phyloP scores from a whole-genome alignment of 108 stramenopile genomes.

The Fragilaria radians region DNA sequence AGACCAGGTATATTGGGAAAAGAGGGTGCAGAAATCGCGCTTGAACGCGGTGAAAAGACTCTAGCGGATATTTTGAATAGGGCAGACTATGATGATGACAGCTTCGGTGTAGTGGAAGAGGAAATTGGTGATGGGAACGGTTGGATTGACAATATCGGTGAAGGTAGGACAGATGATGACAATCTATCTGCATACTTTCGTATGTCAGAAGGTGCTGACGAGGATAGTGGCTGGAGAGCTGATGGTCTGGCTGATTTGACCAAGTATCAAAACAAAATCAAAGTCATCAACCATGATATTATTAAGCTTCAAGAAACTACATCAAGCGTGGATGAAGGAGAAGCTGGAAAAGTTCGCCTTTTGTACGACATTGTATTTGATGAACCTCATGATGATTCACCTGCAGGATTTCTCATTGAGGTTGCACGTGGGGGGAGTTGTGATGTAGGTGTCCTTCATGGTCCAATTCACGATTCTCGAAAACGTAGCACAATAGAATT shows the following conservation, averaged over 20 bases:
- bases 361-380: conserved; percentile 78
- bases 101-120: conserved; percentile 29
- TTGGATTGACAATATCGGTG: conserved; percentile 81
- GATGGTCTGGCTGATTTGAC: conserved; percentile 74
- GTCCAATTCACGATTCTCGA: conserved; percentile 36
- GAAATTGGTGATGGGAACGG: conserved; percentile 31
- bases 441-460: conserved; percentile 81
- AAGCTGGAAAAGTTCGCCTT: conserved; percentile 71
- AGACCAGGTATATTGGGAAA: conserved; percentile 68
- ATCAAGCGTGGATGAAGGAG: conserved; percentile 86
- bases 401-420: conserved; percentile 52
- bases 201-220: conserved; percentile 80
- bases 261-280: conserved; percentile 50
- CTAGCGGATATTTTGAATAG: conserved; percentile 61
- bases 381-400: conserved; percentile 38
- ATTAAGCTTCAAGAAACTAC: conserved; percentile 45
- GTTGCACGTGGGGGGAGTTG: conserved; percentile 64
- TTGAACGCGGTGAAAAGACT: conserved; percentile 62
- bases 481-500: conserved; percentile 76
- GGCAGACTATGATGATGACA: conserved; percentile 35
- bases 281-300: conserved; percentile 15
- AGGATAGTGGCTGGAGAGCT: conserved; percentile 53
- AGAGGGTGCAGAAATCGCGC: conserved; percentile 68
- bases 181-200: conserved; percentile 79
- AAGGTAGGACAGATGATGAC: conserved; percentile 80